A percentile compares a stretch with the other conserved stretches of the same genome.
Evolutionary conservation across 768 basidiomycete species (phyloP).

Genomic region (Tricholoma saponaceum): DNA sequence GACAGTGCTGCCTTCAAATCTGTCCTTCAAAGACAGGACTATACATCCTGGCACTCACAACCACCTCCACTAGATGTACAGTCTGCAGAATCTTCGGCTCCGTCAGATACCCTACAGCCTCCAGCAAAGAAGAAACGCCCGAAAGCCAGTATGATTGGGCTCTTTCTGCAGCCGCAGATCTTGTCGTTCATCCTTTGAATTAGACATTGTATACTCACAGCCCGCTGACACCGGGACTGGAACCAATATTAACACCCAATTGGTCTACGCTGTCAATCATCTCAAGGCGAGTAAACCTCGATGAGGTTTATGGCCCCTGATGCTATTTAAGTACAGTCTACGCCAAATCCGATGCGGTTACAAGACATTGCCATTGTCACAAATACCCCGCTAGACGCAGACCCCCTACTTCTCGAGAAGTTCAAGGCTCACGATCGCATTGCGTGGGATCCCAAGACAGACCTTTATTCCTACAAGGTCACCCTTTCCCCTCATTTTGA

Average conservation of each 20-base stretch:
- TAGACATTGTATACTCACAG: slow-evolving; percentile 81
- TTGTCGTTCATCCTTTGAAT: slow-evolving; percentile 10
- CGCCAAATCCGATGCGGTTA: slow-evolving; percentile 78
- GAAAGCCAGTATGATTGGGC: slow-evolving; percentile 51
- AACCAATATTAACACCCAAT: slow-evolving; percentile 79
- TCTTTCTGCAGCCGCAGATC: slow-evolving; percentile 8
- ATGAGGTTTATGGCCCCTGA: background rate
- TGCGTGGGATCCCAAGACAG: slow-evolving; percentile 75
- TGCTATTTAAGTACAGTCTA: slow-evolving; percentile 36
- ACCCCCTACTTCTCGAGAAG: slow-evolving; percentile 67
- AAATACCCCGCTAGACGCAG: slow-evolving; percentile 71
- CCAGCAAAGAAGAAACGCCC: slow-evolving; percentile 58
- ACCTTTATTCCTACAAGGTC: slow-evolving; percentile 84
- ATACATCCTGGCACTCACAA: slow-evolving; percentile 73
- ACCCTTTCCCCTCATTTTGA: slow-evolving; percentile 14
- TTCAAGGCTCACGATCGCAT: slow-evolving; percentile 82
- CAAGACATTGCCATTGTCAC: slow-evolving; percentile 85
- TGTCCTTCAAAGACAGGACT: slow-evolving; percentile 60
- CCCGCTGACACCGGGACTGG: slow-evolving; percentile 84
- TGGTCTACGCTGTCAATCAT: slow-evolving; percentile 79
- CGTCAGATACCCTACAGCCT: slow-evolving; percentile 21
- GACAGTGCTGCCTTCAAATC: slow-evolving; percentile 71
- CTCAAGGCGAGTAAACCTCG: slow-evolving; percentile 56
- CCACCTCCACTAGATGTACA: slow-evolving; percentile 32
- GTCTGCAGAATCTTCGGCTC: slow-evolving; percentile 20